A percentile compares a stretch with the other conserved stretches of the same genome.
phyloP scores from a whole-genome alignment of 2,329 filamentous ascomycete genomes.

The Fusarium bulbicola region DNA sequence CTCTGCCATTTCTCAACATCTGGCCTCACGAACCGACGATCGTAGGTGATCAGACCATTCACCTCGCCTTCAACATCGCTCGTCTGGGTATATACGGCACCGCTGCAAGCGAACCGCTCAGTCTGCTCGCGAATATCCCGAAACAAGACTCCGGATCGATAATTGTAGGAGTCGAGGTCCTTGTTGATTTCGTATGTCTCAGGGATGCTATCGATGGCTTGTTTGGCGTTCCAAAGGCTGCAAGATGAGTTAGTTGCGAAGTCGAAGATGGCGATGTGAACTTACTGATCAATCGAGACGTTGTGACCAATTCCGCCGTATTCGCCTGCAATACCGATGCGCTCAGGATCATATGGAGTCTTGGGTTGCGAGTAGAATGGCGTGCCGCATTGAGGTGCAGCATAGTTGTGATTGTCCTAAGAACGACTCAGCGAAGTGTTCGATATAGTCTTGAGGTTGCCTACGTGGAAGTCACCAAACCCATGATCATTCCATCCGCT shows the following conservation, averaged over 20 bases:
- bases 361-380: conserved; percentile 70
- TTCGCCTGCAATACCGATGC: conserved; percentile 76
- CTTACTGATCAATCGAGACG: conserved; percentile 59
- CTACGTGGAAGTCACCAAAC: conserved; percentile 65
- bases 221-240: conserved; percentile 71
- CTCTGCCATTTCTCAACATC: conserved; percentile 66
- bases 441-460: fast-evolving
- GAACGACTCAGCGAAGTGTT: not conserved
- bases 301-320: conserved; percentile 76
- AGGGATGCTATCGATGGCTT: conserved; percentile 67
- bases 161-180: conserved; percentile 70
- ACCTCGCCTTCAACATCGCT: conserved; percentile 80
- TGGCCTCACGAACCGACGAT: conserved; percentile 67
- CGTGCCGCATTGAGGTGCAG: conserved; percentile 74
- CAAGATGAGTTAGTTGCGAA: conserved; percentile 2
- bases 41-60: conserved; percentile 76
- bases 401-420: conserved; percentile 75
- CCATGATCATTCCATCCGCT: conserved; percentile 76
- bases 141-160: conserved; percentile 68
- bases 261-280: fast-evolving
- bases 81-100: conserved; percentile 77
- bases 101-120: conserved; percentile 69
- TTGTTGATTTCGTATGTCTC: conserved; percentile 74
- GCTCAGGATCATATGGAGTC: conserved; percentile 63
- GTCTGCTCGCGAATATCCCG: conserved; percentile 70